A percentile compares a stretch with the other conserved stretches of the same genome.
Evolutionary conservation across 495 filamentous ascomycete genomes (phyloP).

Genomic region (Amphirosellinia nigrospora): DNA sequence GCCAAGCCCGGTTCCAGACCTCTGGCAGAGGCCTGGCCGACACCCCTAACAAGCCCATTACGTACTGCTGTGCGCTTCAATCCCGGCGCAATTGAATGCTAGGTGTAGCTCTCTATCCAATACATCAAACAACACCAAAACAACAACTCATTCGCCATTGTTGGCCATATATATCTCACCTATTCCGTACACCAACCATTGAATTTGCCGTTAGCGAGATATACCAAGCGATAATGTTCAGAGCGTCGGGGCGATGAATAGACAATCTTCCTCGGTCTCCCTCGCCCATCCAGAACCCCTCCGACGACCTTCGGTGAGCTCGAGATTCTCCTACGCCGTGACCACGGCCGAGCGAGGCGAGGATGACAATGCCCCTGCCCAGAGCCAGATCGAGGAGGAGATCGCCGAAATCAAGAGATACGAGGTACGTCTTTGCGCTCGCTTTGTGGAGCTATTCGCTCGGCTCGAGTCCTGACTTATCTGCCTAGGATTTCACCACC

Average conservation of each 20-base stretch:
- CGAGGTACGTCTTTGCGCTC: conserved; percentile 60
- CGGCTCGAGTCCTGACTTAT: not conserved
- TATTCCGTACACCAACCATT: not conserved
- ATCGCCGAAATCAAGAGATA: conserved; percentile 98
- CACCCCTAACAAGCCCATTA: not conserved
- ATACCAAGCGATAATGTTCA: conserved; percentile 14
- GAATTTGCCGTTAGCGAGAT: not conserved
- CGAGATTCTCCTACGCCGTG: conserved; percentile 73
- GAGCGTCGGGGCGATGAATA: conserved; percentile 27
- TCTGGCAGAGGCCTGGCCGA: not conserved
- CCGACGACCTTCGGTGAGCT: conserved; percentile 66
- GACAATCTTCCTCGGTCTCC: conserved; percentile 61
- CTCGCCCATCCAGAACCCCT: conserved; percentile 47
- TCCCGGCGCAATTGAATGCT: conserved; percentile 13
- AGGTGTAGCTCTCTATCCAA: not conserved
- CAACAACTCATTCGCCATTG: not conserved
- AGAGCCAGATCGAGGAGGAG: conserved; percentile 84
- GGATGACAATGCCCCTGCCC: conserved; percentile 49
- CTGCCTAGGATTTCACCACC: conserved; percentile 76
- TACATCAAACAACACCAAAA: conserved; percentile 10
- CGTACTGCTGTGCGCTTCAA: not conserved
- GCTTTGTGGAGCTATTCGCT: conserved; percentile 13
- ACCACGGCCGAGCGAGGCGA: conserved; percentile 68
- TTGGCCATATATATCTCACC: not conserved
- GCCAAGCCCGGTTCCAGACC: conserved; percentile 7